Evolutionary conservation across 768 basidiomycete species (phyloP).

Genomic region (Pleurotus citrinopileatus): DNA sequence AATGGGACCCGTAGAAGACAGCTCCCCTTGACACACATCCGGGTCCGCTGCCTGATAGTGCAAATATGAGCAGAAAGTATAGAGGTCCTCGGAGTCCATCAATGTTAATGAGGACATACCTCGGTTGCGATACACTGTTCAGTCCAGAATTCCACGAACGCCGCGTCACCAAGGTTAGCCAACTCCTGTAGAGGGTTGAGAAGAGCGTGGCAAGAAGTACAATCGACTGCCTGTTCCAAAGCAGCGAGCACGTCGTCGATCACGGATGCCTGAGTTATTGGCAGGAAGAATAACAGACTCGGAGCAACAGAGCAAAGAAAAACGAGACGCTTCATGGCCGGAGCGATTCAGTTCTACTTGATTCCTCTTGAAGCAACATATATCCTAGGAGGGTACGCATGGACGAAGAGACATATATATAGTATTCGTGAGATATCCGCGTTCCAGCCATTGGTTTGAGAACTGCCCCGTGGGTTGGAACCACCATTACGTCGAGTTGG

Average conservation of each 20-base stretch:
- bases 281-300: background rate
- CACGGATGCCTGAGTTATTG: background rate
- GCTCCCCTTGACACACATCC: slow-evolving; percentile 35
- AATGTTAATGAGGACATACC: slow-evolving; percentile 14
- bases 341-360: no score
- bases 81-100: no score
- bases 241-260: slow-evolving; percentile 16
- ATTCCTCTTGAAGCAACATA: background rate
- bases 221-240: slow-evolving; percentile 23
- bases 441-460: background rate
- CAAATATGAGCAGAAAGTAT: no score
- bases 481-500: background rate
- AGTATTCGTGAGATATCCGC: background rate
- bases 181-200: slow-evolving; percentile 29
- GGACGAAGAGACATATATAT: background rate
- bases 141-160: slow-evolving; percentile 23
- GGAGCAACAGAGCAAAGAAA: background rate
- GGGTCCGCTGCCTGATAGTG: slow-evolving; percentile 32
- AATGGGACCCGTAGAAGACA: slow-evolving; percentile 33
- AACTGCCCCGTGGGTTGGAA: background rate
- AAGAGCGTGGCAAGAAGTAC: slow-evolving; percentile 26
- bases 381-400: background rate
- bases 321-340: background rate
- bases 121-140: slow-evolving; percentile 22
- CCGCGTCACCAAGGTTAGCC: slow-evolving; percentile 26